Evolutionary conservation across 2,329 filamentous ascomycete species (phyloP), one percentile per base, ranked within the genome.

Genomic region (Stagonosporopsis chrysanthemi): DNA sequence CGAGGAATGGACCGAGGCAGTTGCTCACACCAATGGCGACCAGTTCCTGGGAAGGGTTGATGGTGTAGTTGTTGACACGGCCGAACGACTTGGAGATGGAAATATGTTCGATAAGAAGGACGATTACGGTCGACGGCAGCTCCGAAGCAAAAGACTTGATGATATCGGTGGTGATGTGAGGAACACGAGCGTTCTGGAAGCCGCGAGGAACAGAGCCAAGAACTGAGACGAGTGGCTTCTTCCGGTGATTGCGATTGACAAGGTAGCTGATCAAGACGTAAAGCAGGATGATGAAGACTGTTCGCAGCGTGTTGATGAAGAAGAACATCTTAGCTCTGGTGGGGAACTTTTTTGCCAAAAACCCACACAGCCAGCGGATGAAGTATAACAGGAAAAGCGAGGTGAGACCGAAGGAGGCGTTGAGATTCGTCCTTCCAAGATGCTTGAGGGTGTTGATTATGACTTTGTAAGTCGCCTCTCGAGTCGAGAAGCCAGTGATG

Each of bases 1-100:
- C 95, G 2, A 98, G 61, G 79, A 98, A 97, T 2, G 95, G 92
- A 0, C 91, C 93, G 7, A 98, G 82, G 35, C 98, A 82, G 73
- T 98, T 98, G 33, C 89, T 90, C 24, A 97, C 65, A 61, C 94
- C 94, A 64, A 98, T 97, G 22, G 92, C 94, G 43, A 99, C 91
- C 78, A 99, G 85, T 75, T 99, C 94, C 75, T 99, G 94, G 0
- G 94, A 97, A 0, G 95, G 93, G 67, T 97, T 88, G 73, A 99
- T 97, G 15, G 87, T 89, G 78, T 99, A 99, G 79, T 97, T 96
- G 81, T 97, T 98, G 68, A 97, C 86, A 57, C 94, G 86, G 9
- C 95, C 95, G 66, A 99, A 98, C 0, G 94, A 97, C 76, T 98
- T 99, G 17, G 93, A 92, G 62, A 98, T 97, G 44, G 94, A 92